Evolutionary conservation across 2,329 filamentous ascomycete genomes (phyloP).

Genomic region (Myriangium duriaei): DNA sequence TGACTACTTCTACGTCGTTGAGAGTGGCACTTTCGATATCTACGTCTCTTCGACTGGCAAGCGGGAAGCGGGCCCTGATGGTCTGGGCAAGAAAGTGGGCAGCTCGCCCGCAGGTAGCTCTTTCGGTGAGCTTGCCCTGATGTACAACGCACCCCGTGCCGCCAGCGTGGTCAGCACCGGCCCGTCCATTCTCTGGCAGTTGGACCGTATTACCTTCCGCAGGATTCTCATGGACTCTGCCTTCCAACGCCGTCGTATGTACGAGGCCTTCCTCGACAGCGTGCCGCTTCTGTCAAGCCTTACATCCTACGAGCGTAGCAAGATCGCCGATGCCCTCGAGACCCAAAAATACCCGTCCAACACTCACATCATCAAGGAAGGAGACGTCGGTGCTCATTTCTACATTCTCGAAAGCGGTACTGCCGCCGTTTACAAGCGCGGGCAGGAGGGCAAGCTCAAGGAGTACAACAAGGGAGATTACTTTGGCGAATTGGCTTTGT

Average conservation of each 20-base stretch:
- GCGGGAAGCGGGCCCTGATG: slow-evolving; percentile 67
- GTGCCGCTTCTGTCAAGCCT: slow-evolving; percentile 74
- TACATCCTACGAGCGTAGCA: slow-evolving; percentile 85
- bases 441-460: slow-evolving; percentile 56
- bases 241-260: slow-evolving; percentile 90
- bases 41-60: slow-evolving; percentile 71
- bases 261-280: slow-evolving; percentile 91
- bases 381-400: slow-evolving; percentile 83
- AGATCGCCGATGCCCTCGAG: slow-evolving; percentile 93
- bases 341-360: slow-evolving; percentile 73
- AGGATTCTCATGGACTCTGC: slow-evolving; percentile 97
- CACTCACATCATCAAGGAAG: slow-evolving; percentile 77
- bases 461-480: slow-evolving; percentile 86
- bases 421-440: slow-evolving; percentile 76
- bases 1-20: slow-evolving; percentile 96
- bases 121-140: slow-evolving; percentile 90
- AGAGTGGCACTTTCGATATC: slow-evolving; percentile 80
- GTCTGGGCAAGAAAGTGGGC: slow-evolving; percentile 71
- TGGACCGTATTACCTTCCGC: slow-evolving; percentile 92
- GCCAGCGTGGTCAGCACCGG: slow-evolving; percentile 84
- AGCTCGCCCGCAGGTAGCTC: slow-evolving; percentile 78
- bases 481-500: slow-evolving; percentile 86
- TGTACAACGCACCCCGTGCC: slow-evolving; percentile 96
- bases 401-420: slow-evolving; percentile 81
- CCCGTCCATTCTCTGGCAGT: slow-evolving; percentile 75